Base-by-base conservation (phyloP, 306 rosid genomes). In the Corylus americana region DNA sequence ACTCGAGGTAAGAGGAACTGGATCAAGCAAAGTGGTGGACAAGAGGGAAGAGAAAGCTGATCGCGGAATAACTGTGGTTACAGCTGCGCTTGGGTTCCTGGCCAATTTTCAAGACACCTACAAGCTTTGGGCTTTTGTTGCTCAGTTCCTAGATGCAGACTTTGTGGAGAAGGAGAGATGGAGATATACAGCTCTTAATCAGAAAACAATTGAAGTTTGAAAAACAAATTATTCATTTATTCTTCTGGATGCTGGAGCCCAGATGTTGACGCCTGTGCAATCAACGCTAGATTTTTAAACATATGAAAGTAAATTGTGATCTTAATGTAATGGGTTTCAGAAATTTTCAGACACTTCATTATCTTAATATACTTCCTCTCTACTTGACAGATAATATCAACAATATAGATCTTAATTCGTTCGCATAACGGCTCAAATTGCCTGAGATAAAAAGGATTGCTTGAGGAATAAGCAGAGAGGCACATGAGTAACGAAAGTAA, bases 91-190 rank as follows among this genome's bases (percentile, higher is more conserved):
- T 31, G 96, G 98, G 10, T 92, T 92, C 77, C 73, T 93, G 74
- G 88, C 93, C 20, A 88, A 90, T 83, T 95, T 95, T 77, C 94
- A 90, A 80, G 98, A 95, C 73, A 59, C 76, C 0, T 95, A 92
- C 80, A 87, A 87, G 83, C 94, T 95, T 37, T 95, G 98, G 98
- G 88, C 86, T 27, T 95, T 95, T 80, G 88, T 95, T 75, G 98
- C 98, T 48, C 86, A 83, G 84, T 95, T 95, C 77, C 89, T 95
- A 79, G 98, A 92, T 80, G 97, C 98, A 55, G 98, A 95, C 69
- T 95, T 91, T 80, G 96, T 95, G 68, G 98, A 95, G 85, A 95
- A 95, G 79, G 98, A 92, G 77, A 81, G 98, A 45, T 95, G 98
- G 98, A 92, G 97, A 90, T 95, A 95, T 11, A 90, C 92, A 57